Evolutionary conservation across 371 early-diverging fungal genomes (phyloP).

Genomic region (Mucor racemosus): DNA sequence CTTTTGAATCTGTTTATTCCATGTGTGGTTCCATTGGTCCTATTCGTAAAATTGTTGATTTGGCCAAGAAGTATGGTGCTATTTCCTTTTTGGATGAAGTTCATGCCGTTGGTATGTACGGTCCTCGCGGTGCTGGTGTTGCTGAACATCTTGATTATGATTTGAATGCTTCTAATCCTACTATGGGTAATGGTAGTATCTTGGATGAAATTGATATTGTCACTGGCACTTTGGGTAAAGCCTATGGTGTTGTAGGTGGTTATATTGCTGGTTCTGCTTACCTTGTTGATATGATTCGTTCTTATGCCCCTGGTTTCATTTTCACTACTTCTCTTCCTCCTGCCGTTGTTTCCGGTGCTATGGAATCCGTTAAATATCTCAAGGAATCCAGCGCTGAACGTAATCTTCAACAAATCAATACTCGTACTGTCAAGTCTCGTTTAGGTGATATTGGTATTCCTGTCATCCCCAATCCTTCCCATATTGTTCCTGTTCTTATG

Average conservation of each 20-base stretch:
- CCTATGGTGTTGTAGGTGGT: slow-evolving; percentile 97
- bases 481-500: slow-evolving; percentile 97
- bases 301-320: slow-evolving; percentile 98
- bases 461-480: slow-evolving; percentile 97
- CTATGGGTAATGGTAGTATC: slow-evolving; percentile 63
- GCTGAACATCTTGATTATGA: slow-evolving; percentile 93
- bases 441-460: slow-evolving; percentile 89
- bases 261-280: slow-evolving; percentile 93
- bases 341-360: slow-evolving; percentile 89
- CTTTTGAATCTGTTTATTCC: slow-evolving; percentile 98
- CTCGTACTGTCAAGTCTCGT: slow-evolving; percentile 84
- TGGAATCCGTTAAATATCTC: slow-evolving; percentile 91
- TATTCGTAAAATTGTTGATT: slow-evolving; percentile 88
- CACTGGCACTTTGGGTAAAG: slow-evolving; percentile 98
- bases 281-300: slow-evolving; percentile 95
- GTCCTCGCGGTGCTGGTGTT: slow-evolving; percentile 96
- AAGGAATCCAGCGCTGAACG: slow-evolving; percentile 86
- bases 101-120: slow-evolving; percentile 99
- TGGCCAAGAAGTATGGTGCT: slow-evolving; percentile 97
- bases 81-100: slow-evolving; percentile 98
- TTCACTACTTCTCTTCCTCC: slow-evolving; percentile 99
- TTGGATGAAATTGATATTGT: slow-evolving; percentile 95
- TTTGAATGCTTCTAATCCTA: slow-evolving; percentile 61
- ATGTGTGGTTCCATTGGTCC: slow-evolving; percentile 98
- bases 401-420: slow-evolving; percentile 89